phyloP scores from a whole-genome alignment of 1,139 yeast genomes.

The Maudiozyma humilis region DNA sequence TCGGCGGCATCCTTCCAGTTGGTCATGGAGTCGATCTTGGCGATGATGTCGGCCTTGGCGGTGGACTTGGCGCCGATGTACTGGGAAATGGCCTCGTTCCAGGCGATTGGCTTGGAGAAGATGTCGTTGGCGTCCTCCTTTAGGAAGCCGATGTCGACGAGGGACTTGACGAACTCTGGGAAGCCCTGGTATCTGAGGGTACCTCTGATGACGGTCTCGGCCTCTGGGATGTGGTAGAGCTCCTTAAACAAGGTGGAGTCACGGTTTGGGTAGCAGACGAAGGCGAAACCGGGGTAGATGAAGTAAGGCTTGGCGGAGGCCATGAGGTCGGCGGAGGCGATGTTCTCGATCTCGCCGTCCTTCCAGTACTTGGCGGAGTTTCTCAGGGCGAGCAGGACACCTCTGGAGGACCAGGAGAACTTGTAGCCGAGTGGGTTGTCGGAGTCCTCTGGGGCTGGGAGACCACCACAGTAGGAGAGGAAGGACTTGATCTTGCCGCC shows the following conservation, averaged over 20 bases:
- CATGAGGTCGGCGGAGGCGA: constrained; percentile 88
- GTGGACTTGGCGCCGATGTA: constrained; percentile 68
- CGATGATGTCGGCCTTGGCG: constrained; percentile 62
- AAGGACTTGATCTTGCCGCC: constrained; percentile 92
- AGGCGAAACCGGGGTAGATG: constrained; percentile 91
- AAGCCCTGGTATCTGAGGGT: constrained; percentile 96
- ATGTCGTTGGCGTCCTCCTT: constrained; percentile 61
- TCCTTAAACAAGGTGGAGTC: constrained; percentile 92
- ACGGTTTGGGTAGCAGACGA: constrained; percentile 95
- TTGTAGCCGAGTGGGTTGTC: constrained; percentile 98
- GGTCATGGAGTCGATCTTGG: constrained; percentile 70
- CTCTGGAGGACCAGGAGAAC: constrained; percentile 98
- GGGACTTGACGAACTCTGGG: constrained; percentile 94
- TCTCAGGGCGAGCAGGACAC: constrained; percentile 90
- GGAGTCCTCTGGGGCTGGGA: constrained; percentile 95
- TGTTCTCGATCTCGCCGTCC: constrained; percentile 73
- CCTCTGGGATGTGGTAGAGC: constrained; percentile 91
- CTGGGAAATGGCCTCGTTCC: constrained; percentile 82
- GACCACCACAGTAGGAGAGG: constrained; percentile 96
- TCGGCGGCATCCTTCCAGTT: constrained; percentile 74
- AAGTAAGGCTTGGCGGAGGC: constrained; percentile 90
- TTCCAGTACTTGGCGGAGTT: constrained; percentile 85
- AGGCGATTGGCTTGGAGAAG: constrained; percentile 53
- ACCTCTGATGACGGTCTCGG: constrained; percentile 93
- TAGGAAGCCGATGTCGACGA: constrained; percentile 89